Evolutionary conservation across 228 moss, liverwort and hornwort genomes (phyloP), one percentile per base, ranked within the genome.

Genomic region (Sphagnum magellanicum): DNA sequence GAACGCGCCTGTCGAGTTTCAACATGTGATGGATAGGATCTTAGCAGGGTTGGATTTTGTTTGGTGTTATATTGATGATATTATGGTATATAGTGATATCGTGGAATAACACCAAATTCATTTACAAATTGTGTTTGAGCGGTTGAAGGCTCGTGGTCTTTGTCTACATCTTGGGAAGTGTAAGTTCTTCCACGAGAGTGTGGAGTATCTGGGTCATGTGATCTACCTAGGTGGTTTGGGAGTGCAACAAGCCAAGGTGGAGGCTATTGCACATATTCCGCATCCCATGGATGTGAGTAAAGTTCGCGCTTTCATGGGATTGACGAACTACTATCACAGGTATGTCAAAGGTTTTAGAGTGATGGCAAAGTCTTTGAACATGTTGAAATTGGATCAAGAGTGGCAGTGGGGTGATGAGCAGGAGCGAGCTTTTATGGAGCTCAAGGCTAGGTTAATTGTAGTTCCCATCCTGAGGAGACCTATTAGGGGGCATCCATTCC

Each of bases 191-290:
- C 15, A 50, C 0, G 47, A 57, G 10, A 0, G 5, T 65, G 17
- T 17, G 17, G 67, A 67, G n/a, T 73, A 73, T 51, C 17, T 67
- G 60, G 73, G 59, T 14, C 57, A 67, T 15, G 50, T 32, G 5
- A 73, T 73, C 12, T 67, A 59, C n/a, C 73, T 5, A 59, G 4
- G 73, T 3, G 60, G 73, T 50, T 51, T 67, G 13, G 65, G 72
- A 14, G 66, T 66, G 1, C 63, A 72, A 16, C 46, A 72, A 55
- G 7, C 48, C 4, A 69, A 58, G 74, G 69, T 74, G 52, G 63
- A 63, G 12, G 73, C 69, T 4, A 74, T 74, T 52, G 4, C 51
- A 17, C 46, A 0, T 0, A 67, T 69, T 48, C 74, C 68, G 1
- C 6, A 0, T 5, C 68, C 69, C 8, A 52, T 0, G 1, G 63